Evolutionary conservation across 805 yeast genomes (phyloP), one percentile per base, ranked within the genome.

Genomic region (Metschnikowia matae): DNA sequence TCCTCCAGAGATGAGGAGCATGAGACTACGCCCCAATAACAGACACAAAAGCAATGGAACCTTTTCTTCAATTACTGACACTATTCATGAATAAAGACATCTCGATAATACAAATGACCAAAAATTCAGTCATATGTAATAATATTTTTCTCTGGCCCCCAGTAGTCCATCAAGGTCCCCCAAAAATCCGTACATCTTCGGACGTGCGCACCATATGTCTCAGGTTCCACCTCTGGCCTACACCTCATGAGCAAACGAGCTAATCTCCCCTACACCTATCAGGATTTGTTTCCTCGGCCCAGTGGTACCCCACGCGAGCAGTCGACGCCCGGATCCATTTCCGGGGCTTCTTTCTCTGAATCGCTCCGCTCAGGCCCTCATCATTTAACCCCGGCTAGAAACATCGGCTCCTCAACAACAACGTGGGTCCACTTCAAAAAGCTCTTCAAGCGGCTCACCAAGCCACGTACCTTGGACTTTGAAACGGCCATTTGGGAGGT

Each of bases 401-500:
- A 54, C 47, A 44, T 51, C 29, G n/a, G 18, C 45, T 13, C 48
- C 15, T 39, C 45, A 15, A 42, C 51, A 42, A 37, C 56, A 34
- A 52, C 53, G 44, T 56, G 66, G 45, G 57, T 58, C 29, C 65
- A 61, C 49, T 47, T 68, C 48, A 64, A 62, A 53, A 62, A 55
- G 32, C 69, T 72, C 73, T 48, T 63, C 44, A 62, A 61, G 46
- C 59, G 78, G 47, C 53, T 71, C 31, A 71, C 85, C 54, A 82
- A 83, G 57, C 91, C 96, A 1, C 87, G 84, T 7, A 84, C 96
- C 0, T 73, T 90, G 48, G 97, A 91, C 68, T 87, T 90, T 61
- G 97, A 91, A 66, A 87, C 96, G 1, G 96, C 97, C 13, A 77
- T 83, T 52, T 91, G 96, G 96, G 97, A 91, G 65, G 84, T 90